Percentiles rank a stretch among this genome's conserved stretches.
phyloP scores from a whole-genome alignment of 2,329 filamentous ascomycete species.

The Pyrenophora tritici-repentis region DNA sequence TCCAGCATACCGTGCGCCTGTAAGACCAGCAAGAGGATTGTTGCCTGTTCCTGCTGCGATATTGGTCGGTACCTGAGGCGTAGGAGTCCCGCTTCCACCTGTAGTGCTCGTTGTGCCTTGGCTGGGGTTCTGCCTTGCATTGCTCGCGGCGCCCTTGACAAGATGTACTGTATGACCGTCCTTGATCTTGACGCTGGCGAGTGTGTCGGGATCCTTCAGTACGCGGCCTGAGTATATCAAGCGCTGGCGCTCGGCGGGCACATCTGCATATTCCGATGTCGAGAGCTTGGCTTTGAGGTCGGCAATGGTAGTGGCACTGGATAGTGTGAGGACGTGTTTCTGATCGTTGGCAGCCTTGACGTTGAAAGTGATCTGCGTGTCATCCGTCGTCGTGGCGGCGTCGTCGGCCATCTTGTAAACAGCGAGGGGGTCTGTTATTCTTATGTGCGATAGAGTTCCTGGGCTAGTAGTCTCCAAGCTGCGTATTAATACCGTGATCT shows the following conservation, averaged over 20 bases:
- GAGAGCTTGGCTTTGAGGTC: slow-evolving; percentile 92
- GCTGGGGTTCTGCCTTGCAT: slow-evolving; percentile 64
- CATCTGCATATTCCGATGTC: slow-evolving; percentile 78
- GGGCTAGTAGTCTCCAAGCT: not conserved
- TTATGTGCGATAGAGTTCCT: not conserved
- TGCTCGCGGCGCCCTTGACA: slow-evolving; percentile 94
- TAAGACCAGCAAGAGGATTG: slow-evolving; percentile 87
- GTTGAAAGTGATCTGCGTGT: slow-evolving; percentile 88
- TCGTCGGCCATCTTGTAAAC: slow-evolving; percentile 66
- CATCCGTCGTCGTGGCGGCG: slow-evolving; percentile 58
- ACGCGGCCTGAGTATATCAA: slow-evolving; percentile 97
- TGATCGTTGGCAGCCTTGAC: slow-evolving; percentile 95
- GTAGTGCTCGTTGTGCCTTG: slow-evolving; percentile 49
- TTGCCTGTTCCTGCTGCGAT: slow-evolving; percentile 80
- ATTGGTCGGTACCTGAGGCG: slow-evolving; percentile 71
- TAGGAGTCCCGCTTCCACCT: slow-evolving; percentile 51
- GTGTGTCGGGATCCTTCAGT: slow-evolving; percentile 88
- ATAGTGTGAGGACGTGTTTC: slow-evolving; percentile 81
- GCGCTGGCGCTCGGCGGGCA: slow-evolving; percentile 85
- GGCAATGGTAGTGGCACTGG: slow-evolving; percentile 73
- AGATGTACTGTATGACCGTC: slow-evolving; percentile 93
- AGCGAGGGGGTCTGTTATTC: slow-evolving; percentile 10
- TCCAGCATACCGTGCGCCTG: slow-evolving; percentile 90
- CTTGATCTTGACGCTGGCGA: slow-evolving; percentile 92
- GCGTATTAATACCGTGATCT: slow-evolving; percentile 7